Conservation (phyloP, 1,139 yeast genomes). For the Wickerhamiella infanticola region DNA sequence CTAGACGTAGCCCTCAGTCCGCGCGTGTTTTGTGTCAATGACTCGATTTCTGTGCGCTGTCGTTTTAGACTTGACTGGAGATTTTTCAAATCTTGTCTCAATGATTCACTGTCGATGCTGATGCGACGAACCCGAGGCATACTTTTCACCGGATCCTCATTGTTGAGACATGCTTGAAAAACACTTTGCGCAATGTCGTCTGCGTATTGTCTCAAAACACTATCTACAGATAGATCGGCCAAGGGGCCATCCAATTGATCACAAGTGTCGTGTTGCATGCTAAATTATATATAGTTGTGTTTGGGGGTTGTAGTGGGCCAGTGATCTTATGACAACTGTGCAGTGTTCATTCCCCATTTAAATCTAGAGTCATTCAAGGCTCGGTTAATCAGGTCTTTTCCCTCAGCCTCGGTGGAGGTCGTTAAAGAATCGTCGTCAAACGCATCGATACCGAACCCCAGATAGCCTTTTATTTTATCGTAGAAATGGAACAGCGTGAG, state of each 20-base stretch:
- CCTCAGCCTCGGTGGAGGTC: constrained; percentile 19
- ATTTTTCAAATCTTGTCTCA: not conserved
- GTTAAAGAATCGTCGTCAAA: constrained; percentile 36
- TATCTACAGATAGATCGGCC: not conserved
- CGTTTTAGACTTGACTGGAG: not conserved
- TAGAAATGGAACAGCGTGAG: constrained; percentile 55
- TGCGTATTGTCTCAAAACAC: not conserved
- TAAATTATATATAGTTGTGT: no score
- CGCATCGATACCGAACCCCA: constrained; percentile 39
- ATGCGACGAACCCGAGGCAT: not conserved
- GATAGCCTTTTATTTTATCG: constrained; percentile 39
- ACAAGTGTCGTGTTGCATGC: not conserved
- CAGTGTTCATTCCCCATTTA: constrained; percentile 3
- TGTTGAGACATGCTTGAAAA: not conserved
- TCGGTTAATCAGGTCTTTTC: constrained; percentile 25
- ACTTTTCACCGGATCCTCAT: not conserved
- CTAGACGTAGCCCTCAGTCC: not conserved
- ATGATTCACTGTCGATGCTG: not conserved
- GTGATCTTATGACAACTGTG: not conserved
- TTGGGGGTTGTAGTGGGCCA: no score
- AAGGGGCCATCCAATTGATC: not conserved
- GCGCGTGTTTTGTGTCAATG: not conserved
- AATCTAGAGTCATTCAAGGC: constrained; percentile 19
- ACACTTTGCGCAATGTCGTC: not conserved
- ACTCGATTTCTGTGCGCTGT: not conserved